Base-by-base conservation (phyloP, 2,329 filamentous ascomycete genomes). In the Fusarium dlaminii region DNA sequence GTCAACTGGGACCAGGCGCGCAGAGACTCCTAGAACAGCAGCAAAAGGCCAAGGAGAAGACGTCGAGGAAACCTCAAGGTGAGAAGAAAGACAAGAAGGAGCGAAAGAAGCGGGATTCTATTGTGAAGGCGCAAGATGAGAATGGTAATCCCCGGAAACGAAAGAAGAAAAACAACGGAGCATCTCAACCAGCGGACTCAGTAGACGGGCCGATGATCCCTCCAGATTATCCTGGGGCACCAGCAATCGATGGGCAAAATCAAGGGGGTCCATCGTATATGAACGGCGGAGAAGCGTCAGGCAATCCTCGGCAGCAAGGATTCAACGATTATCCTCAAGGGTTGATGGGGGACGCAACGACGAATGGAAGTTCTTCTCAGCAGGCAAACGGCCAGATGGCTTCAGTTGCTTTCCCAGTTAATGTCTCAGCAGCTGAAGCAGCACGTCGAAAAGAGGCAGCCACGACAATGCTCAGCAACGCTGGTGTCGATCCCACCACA, bases 401-500 rank as follows among this genome's bases (percentile, higher is more conserved):
- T 12, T 54, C 69, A 18, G 74, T 64, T 11, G 49, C 63, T 14
- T 74, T 79, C 45, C 69, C 80, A 12, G 80, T 84, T 27, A 83
- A 82, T 32, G 76, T 84, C 13, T 77, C 82, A 6, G 82, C 85
- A 5, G 84, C 82, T 18, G 88, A 90, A 76, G 84, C 86, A 20
- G 82, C 84, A n/a, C 84, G 88, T 30, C 84, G 88, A 43, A 83
- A 83, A 52, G 84, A 87, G 15, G 82, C 82, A 13, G 88, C 89
- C 12, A 82, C 83, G n/a, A 80, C 82, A 30, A 81, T 90, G 36
- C 83, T 90, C 10, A 80, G 52, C 6, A 82, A 83, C 4, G 84
- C 81, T n/a, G 84, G 82, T 9, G 84, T 90, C n/a, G 85, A 89
- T 42, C 88, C 87, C 2, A 80, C 82, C 5, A 87, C 87, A 1